Evolutionary conservation across 768 basidiomycete genomes (phyloP).

Genomic region (Podaxis sp.): DNA sequence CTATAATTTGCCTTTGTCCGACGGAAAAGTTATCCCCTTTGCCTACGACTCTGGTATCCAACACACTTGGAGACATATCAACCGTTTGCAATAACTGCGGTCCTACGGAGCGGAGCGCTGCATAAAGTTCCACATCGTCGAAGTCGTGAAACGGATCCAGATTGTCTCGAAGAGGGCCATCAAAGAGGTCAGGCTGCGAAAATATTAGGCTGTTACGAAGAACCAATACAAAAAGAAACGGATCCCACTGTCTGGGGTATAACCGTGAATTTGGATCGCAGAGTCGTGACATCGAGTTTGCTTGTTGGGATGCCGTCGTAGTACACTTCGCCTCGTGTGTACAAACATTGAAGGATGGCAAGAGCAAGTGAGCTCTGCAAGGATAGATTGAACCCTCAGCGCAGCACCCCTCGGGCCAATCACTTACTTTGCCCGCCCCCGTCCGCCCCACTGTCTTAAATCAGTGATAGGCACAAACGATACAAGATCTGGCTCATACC

Average conservation of each 20-base stretch:
- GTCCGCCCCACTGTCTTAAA: constrained; percentile 38
- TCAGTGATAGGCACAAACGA: not conserved
- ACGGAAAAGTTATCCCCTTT: constrained; percentile 76
- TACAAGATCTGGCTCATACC: constrained; percentile 38
- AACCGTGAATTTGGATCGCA: constrained; percentile 60
- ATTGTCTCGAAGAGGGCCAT: constrained; percentile 63
- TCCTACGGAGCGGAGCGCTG: constrained; percentile 40
- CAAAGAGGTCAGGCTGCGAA: constrained; percentile 48
- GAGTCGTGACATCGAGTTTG: constrained; percentile 51
- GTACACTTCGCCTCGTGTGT: constrained; percentile 53
- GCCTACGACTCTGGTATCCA: constrained; percentile 44
- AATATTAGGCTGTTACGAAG: not conserved
- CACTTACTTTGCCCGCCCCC: constrained; percentile 43
- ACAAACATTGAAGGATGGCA: constrained; percentile 56
- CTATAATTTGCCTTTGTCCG: constrained; percentile 73
- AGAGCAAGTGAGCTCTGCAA: constrained; percentile 55
- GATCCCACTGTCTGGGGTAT: constrained; percentile 47
- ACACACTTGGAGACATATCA: constrained; percentile 47
- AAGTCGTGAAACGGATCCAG: constrained; percentile 66
- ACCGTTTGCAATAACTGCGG: constrained; percentile 38
- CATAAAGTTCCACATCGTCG: constrained; percentile 46
- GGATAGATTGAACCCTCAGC: not conserved
- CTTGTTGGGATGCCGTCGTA: constrained; percentile 54
- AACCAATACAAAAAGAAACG: not conserved
- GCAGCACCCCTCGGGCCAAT: not conserved